A percentile compares a stretch with the other conserved stretches of the same genome.
Evolutionary conservation across 331 rosid genomes (phyloP).

Genomic region (Erythrophleum ivorense): DNA sequence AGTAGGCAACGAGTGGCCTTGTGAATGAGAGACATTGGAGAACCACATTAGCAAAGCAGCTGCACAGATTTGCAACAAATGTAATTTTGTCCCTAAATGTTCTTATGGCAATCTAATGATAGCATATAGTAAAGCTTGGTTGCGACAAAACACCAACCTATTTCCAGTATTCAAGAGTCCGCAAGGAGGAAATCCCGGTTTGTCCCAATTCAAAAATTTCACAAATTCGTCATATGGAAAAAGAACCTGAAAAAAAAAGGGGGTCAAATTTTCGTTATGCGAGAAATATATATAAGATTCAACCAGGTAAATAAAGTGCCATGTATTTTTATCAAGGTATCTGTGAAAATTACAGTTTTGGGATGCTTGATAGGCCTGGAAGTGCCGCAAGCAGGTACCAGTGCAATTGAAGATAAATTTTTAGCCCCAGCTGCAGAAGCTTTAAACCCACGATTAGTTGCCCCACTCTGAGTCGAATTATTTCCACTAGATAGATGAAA

Average conservation of each 20-base stretch:
- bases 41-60: constrained; percentile 99
- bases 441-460: constrained; percentile 45
- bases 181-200: constrained; percentile 75
- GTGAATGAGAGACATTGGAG: constrained; percentile 94
- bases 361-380: constrained; percentile 70
- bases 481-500: constrained; percentile 10
- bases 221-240: constrained; percentile 87
- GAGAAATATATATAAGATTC: constrained; percentile 14
- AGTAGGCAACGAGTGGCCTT: constrained; percentile 88
- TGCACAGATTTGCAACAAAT: constrained; percentile 46
- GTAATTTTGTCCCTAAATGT: constrained; percentile 16
- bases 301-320: constrained; percentile 20
- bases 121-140: constrained; percentile 26
- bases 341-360: constrained; percentile 57
- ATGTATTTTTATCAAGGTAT: background rate
- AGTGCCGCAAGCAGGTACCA: constrained; percentile 61
- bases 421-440: constrained; percentile 49
- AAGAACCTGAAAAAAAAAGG: constrained; percentile 68
- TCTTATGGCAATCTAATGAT: constrained; percentile 32
- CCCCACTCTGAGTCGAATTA: constrained; percentile 39
- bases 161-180: constrained; percentile 94
- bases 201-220: constrained; percentile 76
- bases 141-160: constrained; percentile 57
- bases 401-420: constrained; percentile 56
- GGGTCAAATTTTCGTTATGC: constrained; percentile 11